Base-by-base conservation (phyloP, 2,329 filamentous ascomycete species). In the Alternaria infectoria region DNA sequence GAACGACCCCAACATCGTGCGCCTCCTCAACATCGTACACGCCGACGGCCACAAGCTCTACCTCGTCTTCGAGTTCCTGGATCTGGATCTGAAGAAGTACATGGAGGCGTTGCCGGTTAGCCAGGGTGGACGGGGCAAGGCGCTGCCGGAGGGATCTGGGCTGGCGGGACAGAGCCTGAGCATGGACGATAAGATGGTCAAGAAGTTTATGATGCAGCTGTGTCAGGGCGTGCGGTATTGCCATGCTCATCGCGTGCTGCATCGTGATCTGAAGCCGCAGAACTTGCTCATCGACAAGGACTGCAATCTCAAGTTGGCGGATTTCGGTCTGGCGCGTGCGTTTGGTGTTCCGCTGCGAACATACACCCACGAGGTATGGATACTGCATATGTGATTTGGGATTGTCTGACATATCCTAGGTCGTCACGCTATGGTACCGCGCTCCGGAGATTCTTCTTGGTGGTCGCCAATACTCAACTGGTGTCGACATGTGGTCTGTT, bases 401-500 rank as follows among this genome's bases (percentile, higher is more conserved):
- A 12, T 30, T 5, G 26, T 47, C 69, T 77, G 46, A 77, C 59
- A 62, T 28, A 0, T 26, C 32, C 5, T 69, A 89, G 86, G 93
- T 97, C 64, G 93, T 97, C 63, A 97, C 93, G 2, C 86, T 97
- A 61, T 97, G 93, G 93, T 97, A 97, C 80, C 91, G 94, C 66
- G 88, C 93, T 9, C 93, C 93, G 1, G 93, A 97, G 80, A 96
- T 97, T 81, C 86, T 97, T 19, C 88, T 97, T 2, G 93, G 93
- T 77, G 93, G 93, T 61, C 90, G 93, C 56, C 93, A 97, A 80
- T 97, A 97, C 83, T 96, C 92, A 13, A 97, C 93, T 13, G 93
- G 93, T 61, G 93, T 97, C 45, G 93, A 97, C 77, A 97, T 97
- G 92, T 97, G 93, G 93, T 96, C 92, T 30, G 90, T 94, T 54